These are phyloP conservation scores for Nothomitra cinnamomea DNA, from an alignment of 2,329 filamentous ascomycete species.

Conservation along the genomic window DNA sequence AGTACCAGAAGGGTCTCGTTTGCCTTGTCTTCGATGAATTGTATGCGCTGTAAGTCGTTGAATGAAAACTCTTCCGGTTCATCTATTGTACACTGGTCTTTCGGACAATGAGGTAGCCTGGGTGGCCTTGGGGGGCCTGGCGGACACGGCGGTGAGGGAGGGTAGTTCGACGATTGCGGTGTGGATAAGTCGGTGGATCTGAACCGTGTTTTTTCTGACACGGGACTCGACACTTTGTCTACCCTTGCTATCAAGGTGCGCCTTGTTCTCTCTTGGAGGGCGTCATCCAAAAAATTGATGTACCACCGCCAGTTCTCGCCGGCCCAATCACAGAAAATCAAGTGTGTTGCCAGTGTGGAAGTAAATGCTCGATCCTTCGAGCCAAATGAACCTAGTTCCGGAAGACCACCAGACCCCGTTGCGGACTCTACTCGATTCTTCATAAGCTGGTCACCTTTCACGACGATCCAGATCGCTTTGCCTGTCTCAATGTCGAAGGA, in stretches of 20 bases:
- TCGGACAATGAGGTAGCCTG: not conserved
- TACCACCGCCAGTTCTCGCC: conserved; percentile 27
- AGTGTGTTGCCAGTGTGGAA: conserved; percentile 18
- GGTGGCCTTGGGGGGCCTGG: not conserved
- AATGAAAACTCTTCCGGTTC: conserved; percentile 15
- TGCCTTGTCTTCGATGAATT: conserved; percentile 21
- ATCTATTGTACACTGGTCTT: conserved; percentile 5
- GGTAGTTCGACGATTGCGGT: not conserved
- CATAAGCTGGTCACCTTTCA: conserved; percentile 22
- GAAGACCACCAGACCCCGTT: not conserved
- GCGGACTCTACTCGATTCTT: conserved; percentile 15
- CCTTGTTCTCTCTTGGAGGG: conserved; percentile 13
- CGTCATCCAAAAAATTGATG: conserved; percentile 21
- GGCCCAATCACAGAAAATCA: conserved; percentile 22
- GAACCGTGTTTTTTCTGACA: not conserved
- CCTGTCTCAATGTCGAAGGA: conserved; percentile 22
- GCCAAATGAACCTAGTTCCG: conserved; percentile 6
- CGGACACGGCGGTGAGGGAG: not conserved
- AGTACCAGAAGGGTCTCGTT: conserved; percentile 21
- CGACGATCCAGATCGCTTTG: conserved; percentile 20
- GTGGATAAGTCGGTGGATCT: not conserved
- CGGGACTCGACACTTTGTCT: not conserved
- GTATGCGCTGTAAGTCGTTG: conserved; percentile 18
- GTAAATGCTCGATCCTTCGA: conserved; percentile 10
- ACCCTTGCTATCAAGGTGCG: conserved; percentile 3